Base-by-base conservation (phyloP, 306 rosid genomes). In the Pueraria montana region DNA sequence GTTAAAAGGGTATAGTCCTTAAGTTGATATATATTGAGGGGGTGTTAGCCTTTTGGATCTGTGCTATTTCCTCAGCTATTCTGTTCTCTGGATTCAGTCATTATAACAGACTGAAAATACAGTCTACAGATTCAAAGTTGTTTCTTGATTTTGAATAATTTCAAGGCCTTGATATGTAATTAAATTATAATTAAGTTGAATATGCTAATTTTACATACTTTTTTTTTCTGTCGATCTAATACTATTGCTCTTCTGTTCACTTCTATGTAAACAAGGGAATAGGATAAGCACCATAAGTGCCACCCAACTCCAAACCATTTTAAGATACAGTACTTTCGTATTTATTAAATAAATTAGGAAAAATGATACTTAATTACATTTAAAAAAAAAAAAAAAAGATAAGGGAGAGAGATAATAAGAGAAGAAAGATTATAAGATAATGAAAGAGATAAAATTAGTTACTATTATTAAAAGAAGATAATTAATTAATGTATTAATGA, bases 71-170 rank as follows among this genome's bases (percentile, higher is more conserved):
- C 40, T 53, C 81, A 58, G 24, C 64, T 36, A 62, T 38, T 30
- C 34, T 61, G 30, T 77, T 74, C 30, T 71, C 43, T 72, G 75
- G 74, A 50, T 71, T 83, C 63, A 40, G 67, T 38, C 76, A 27
- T 21, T 46, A 21, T 18, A 11, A 53, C 45, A 71, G 48, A 75
- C 18, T 70, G 79, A 43, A 42, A 80, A 58, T 13, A 59, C 36
- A 71, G 38, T 80, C 72, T 50, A 30, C 45, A 53, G 24, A 65
- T 38, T 42, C 48, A 70, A 32, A 64, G 76, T 74, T 66, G 17
- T 73, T 64, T 79, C 55, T 77, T 55, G 17, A 23, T 61, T 80
- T 69, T 75, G 38, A 85, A 36, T 67, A 24, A 24, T n/a, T 23
- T 79, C 14, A 56, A 46, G 17, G 24, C 59, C 27, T 21, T 65